A percentile compares a stretch with the other conserved stretches of the same genome.
These are phyloP conservation scores for Plasmopara muralis DNA, from an alignment of 352 stramenopile genomes.

Conservation along the genomic window DNA sequence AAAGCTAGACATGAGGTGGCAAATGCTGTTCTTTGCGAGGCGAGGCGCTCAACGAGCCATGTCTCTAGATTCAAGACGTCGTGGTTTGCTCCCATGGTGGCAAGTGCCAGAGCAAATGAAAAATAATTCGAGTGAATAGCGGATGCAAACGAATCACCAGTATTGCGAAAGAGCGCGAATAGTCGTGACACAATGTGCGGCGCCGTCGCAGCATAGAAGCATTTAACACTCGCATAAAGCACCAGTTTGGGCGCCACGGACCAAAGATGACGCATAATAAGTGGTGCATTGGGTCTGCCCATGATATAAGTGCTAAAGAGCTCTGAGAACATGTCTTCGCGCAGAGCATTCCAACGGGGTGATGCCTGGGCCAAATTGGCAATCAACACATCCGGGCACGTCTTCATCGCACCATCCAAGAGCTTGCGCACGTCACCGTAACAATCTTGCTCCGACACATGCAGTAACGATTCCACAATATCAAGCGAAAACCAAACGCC, in stretches of 20 bases:
- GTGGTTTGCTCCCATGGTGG: constrained; percentile 82
- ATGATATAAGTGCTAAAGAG: constrained; percentile 84
- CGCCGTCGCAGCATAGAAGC: constrained; percentile 73
- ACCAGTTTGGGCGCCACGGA: constrained; percentile 82
- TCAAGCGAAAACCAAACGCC: constrained; percentile 85
- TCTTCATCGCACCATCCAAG: constrained; percentile 75
- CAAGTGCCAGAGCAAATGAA: constrained; percentile 75
- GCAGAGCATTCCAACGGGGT: constrained; percentile 72
- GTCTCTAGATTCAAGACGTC: constrained; percentile 79
- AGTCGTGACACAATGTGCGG: constrained; percentile 76
- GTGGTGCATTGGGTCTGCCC: constrained; percentile 73
- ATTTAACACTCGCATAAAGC: constrained; percentile 82
- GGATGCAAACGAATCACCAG: constrained; percentile 69
- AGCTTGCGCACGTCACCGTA: constrained; percentile 80
- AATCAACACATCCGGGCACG: constrained; percentile 79
- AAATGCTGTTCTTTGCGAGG: constrained; percentile 75
- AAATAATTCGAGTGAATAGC: constrained; percentile 87
- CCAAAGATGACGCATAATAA: constrained; percentile 86
- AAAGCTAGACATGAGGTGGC: constrained; percentile 79
- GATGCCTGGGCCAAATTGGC: constrained; percentile 75
- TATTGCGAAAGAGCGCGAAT: constrained; percentile 82
- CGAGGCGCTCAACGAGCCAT: constrained; percentile 75
- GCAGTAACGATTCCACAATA: constrained; percentile 71
- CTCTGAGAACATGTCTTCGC: constrained; percentile 84
- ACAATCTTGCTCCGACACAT: constrained; percentile 76